Conservation (phyloP, 1,139 yeast species). For the Hyphopichia wangnamkhiaoensis region DNA sequence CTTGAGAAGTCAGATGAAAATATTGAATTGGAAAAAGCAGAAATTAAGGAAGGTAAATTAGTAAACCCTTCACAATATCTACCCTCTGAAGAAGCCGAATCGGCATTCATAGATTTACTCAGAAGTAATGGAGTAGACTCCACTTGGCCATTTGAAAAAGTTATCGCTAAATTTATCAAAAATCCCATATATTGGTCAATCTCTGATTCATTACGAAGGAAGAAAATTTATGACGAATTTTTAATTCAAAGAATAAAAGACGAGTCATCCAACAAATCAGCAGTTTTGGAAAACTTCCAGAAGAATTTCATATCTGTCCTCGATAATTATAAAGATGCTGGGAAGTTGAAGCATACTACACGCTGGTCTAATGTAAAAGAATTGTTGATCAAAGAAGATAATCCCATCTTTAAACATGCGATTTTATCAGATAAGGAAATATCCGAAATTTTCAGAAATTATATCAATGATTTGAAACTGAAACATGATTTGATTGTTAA, state of each 20-base stretch:
- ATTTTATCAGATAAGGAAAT: conserved; percentile 61
- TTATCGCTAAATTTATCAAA: conserved; percentile 58
- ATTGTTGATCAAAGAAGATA: conserved; percentile 53
- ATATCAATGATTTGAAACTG: conserved; percentile 39
- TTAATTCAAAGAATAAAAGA: conserved; percentile 55
- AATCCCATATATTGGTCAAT: conserved; percentile 74
- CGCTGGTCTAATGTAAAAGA: conserved; percentile 64
- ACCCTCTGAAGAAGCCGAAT: conserved; percentile 38
- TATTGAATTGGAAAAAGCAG: conserved; percentile 11
- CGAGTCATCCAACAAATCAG: conserved; percentile 54
- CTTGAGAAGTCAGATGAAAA: conserved; percentile 12
- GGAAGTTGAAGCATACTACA: conserved; percentile 55
- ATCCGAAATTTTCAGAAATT: conserved; percentile 52
- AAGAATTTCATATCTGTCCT: conserved; percentile 54
- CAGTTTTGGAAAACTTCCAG: conserved; percentile 55
- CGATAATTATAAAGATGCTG: conserved; percentile 27
- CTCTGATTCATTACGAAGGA: conserved; percentile 60
- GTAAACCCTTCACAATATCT: conserved; percentile 16
- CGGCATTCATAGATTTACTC: conserved; percentile 54
- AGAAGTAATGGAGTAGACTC: conserved; percentile 59
- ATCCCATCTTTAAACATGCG: conserved; percentile 64
- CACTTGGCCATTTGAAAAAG: conserved; percentile 73
- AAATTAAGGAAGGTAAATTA: conserved; percentile 11
- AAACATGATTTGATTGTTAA: conserved; percentile 34
- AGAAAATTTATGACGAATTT: conserved; percentile 65